These are phyloP conservation scores for Coemansia sp. DNA, from an alignment of 192 early-diverging fungal genomes.

Conservation along the genomic window DNA sequence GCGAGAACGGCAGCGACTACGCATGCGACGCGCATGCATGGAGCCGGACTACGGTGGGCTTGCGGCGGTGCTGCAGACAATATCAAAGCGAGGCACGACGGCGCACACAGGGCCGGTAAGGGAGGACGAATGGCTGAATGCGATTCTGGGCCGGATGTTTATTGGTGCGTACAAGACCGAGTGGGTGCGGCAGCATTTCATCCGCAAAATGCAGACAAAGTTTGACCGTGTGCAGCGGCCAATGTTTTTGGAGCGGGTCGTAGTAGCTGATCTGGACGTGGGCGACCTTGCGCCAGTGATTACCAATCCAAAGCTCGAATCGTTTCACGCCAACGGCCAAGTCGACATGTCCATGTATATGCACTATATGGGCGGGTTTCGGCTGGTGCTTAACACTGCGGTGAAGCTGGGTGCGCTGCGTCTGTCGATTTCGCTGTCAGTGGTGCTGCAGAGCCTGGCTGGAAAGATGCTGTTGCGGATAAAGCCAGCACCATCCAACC, in stretches of 20 bases:
- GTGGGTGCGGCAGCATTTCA: constrained; percentile 59
- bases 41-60: constrained; percentile 35
- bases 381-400: constrained; percentile 71
- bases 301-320: constrained; percentile 70
- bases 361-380: constrained; percentile 76
- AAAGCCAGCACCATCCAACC: constrained; percentile 77
- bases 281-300: constrained; percentile 79
- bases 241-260: constrained; percentile 77
- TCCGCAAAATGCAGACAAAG: constrained; percentile 66
- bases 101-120: constrained; percentile 39
- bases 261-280: constrained; percentile 70
- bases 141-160: constrained; percentile 77
- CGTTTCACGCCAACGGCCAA: constrained; percentile 70
- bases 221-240: constrained; percentile 61
- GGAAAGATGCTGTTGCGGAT: constrained; percentile 75
- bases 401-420: constrained; percentile 63
- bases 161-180: constrained; percentile 68
- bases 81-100: constrained; percentile 37
- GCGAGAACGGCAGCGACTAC: constrained; percentile 26
- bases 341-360: constrained; percentile 71
- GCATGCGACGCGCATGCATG: constrained; percentile 38
- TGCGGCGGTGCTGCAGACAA: constrained; percentile 31
- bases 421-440: constrained; percentile 74
- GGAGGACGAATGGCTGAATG: constrained; percentile 80
- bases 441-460: constrained; percentile 68